Evolutionary conservation across 768 basidiomycete genomes (phyloP), one percentile per base, ranked within the genome.

Genomic region (Naematelia encephala): DNA sequence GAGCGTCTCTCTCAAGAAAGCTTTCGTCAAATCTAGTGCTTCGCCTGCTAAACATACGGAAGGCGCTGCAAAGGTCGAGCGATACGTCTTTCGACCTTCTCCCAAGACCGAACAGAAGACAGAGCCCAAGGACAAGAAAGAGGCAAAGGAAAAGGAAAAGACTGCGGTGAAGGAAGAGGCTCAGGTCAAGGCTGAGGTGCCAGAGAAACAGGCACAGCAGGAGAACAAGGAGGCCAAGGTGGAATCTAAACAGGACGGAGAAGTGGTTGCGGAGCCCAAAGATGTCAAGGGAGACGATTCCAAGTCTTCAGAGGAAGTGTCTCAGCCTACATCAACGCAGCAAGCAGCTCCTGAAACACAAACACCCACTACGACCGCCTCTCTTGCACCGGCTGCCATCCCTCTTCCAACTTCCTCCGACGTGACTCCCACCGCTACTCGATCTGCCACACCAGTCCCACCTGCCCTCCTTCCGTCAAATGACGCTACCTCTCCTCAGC

Each of bases 21-120:
- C 72, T 19, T 73, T 73, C 52, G 69, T 70, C 51, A 73, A 70
- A 51, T 66, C 71, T 10, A 26, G 46, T 47, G n/a, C 46, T 8
- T 64, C 67, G 19, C 53, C 60, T n/a, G n/a, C 29, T 19, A 51
- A 22, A 12, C 47, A 28, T 25, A 51, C 28, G 28, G 13, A 25
- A 46, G 23, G 44, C 11, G 21, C 30, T 1, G 14, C 56, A 1
- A 57, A 25, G 21, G 14, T 49, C 19, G 30, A 3, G 8, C 13
- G 22, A 10, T 68, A 73, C 49, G 71, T 73, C 12, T 69, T 73
- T 46, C 62, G 58, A 22, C 71, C 68, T 28, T 55, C 48, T 28
- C 55, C 30, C 28, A 51, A 48, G 48, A 25, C 42, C 5, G 54
- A 45, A 13, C 34, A 48, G 28, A 54, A 52, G 43, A 44, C 59